A percentile compares a stretch with the other conserved stretches of the same genome.
Conservation (phyloP, 2,329 filamentous ascomycete species). For the Ophiostoma quercus region DNA sequence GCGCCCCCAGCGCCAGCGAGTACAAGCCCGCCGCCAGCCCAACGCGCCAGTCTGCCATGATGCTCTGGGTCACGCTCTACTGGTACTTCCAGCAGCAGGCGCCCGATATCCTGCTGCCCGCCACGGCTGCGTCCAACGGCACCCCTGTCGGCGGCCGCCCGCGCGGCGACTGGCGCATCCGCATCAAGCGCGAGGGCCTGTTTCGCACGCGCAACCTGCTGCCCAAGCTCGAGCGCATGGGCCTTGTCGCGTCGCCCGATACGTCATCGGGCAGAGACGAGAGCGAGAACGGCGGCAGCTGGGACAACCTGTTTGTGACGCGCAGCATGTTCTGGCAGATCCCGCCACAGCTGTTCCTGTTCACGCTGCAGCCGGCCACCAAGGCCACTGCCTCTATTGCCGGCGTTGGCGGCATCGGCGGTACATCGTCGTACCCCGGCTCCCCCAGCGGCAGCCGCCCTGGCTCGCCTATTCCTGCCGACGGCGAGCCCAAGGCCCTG, state of each 20-base stretch:
- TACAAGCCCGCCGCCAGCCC: slow-evolving; percentile 76
- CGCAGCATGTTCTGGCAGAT: slow-evolving; percentile 86
- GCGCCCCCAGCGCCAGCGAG: slow-evolving; percentile 72
- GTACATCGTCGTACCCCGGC: slow-evolving; percentile 39
- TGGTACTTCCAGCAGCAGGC: slow-evolving; percentile 94
- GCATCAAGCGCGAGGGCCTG: slow-evolving; percentile 80
- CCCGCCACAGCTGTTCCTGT: slow-evolving; percentile 79
- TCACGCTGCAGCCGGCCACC: slow-evolving; percentile 65
- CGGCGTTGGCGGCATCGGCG: slow-evolving; percentile 32
- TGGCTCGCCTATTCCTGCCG: slow-evolving; percentile 17
- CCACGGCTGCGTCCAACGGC: slow-evolving; percentile 51
- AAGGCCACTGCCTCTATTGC: slow-evolving; percentile 25
- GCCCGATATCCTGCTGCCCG: slow-evolving; percentile 58
- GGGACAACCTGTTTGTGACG: slow-evolving; percentile 77
- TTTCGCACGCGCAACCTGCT: slow-evolving; percentile 77
- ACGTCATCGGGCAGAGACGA: slow-evolving; percentile 56
- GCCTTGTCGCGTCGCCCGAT: slow-evolving; percentile 67
- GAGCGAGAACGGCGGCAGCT: slow-evolving; percentile 49
- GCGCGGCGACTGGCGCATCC: slow-evolving; percentile 79
- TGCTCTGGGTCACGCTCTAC: slow-evolving; percentile 89
- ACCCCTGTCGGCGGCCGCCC: slow-evolving; percentile 69
- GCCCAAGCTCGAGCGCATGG: slow-evolving; percentile 91
- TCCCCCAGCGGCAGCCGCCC: slow-evolving; percentile 39
- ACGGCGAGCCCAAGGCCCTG: slow-evolving; percentile 22
- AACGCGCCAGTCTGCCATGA: slow-evolving; percentile 88